phyloP scores from a whole-genome alignment of 1,284 basidiomycete genomes.

The Irpex sp. region DNA sequence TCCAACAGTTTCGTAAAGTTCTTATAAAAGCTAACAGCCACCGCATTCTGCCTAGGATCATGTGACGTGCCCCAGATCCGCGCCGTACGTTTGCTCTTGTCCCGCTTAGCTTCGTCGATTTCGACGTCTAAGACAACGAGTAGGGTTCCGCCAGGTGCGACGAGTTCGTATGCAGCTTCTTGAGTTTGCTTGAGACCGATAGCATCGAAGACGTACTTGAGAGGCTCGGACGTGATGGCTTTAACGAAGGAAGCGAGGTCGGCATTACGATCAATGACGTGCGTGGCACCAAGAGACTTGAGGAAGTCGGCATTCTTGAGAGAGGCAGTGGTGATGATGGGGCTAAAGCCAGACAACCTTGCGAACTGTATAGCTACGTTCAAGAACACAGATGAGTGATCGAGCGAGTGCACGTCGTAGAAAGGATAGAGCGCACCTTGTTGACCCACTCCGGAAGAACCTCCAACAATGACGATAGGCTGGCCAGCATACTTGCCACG shows the following conservation, averaged over 20 bases:
- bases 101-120: conserved; percentile 4
- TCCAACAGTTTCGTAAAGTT: neutral
- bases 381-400: conserved; percentile 29
- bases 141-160: conserved; percentile 17
- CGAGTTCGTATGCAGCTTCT: conserved; percentile 11
- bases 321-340: conserved; percentile 52
- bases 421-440: conserved; percentile 15
- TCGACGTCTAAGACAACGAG: conserved; percentile 4
- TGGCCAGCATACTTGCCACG: conserved; percentile 27
- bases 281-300: conserved; percentile 49
- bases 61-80: conserved; percentile 5
- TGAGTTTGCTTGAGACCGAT: conserved; percentile 16
- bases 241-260: conserved; percentile 8
- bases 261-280: conserved; percentile 43
- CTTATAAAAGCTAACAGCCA: neutral
- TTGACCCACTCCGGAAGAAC: conserved; percentile 30
- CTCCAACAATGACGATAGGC: conserved; percentile 32
- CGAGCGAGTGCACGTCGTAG: neutral
- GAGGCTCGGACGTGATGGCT: conserved; percentile 21
- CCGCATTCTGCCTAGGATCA: neutral
- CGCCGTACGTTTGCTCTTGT: conserved; percentile 2
- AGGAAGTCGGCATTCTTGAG: conserved; percentile 38
- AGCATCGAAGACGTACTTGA: conserved; percentile 38
- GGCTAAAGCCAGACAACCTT: conserved; percentile 47
- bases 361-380: conserved; percentile 54